A percentile compares a stretch with the other conserved stretches of the same genome.
These are phyloP conservation scores for Tetrapisispora iriomotensis DNA, from an alignment of 805 yeast genomes.

Conservation along the genomic window DNA sequence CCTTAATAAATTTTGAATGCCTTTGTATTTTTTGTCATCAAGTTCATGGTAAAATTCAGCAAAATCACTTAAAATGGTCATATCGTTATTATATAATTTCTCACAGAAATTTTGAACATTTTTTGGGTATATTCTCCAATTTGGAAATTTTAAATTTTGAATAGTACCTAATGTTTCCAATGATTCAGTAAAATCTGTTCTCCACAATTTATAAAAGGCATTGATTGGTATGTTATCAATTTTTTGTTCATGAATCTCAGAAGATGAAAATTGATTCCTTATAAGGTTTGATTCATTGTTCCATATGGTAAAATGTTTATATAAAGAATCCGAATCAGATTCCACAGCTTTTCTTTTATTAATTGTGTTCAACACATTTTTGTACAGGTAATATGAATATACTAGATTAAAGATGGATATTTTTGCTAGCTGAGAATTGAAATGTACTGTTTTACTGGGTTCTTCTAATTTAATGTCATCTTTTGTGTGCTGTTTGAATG, in stretches of 20 bases:
- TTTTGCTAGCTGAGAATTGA: constrained; percentile 14
- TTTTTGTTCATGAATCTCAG: no score
- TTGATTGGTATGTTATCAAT: constrained; percentile 4
- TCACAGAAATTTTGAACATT: constrained; percentile 12
- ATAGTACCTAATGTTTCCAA: constrained; percentile 9
- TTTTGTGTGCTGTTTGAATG: constrained; percentile 4
- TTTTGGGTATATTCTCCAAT: constrained; percentile 20
- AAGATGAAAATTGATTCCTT: neutral
- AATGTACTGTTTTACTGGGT: constrained; percentile 6
- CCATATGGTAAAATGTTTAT: constrained; percentile 8
- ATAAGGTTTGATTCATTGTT: constrained; percentile 6
- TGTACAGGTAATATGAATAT: constrained; percentile 20
- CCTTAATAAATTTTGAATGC: constrained; percentile 15
- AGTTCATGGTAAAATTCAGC: constrained; percentile 13
- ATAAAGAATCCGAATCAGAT: no score
- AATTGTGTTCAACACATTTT: constrained; percentile 7
- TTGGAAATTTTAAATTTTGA: constrained; percentile 21
- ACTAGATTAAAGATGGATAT: constrained; percentile 23
- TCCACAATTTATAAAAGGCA: constrained; percentile 21
- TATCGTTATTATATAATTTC: constrained; percentile 13
- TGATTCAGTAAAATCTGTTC: constrained; percentile 9
- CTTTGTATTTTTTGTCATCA: constrained; percentile 3
- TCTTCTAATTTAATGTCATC: constrained; percentile 3
- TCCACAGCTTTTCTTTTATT: neutral
- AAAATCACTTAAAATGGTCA: constrained; percentile 19